Conservation (phyloP, 2,329 filamentous ascomycete species). For the Colletotrichum sp. region DNA sequence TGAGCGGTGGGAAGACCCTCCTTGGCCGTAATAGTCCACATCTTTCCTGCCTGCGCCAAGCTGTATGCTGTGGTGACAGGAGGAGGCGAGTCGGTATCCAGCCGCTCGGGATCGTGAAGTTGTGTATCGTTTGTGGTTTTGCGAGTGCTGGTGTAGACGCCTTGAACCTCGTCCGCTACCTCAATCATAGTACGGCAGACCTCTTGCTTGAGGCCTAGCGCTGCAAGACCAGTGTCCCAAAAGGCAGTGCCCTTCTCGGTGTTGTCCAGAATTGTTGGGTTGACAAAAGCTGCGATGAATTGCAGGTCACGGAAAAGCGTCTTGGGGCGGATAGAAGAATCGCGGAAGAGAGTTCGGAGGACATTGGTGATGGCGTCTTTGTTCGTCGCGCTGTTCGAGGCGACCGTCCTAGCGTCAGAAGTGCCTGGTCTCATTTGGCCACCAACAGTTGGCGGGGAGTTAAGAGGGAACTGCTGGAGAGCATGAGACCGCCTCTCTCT, state of each 20-base stretch:
- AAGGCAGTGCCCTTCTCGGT: slow-evolving; percentile 79
- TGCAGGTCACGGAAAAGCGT: slow-evolving; percentile 84
- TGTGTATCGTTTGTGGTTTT: slow-evolving; percentile 42
- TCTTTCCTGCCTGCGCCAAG: slow-evolving; percentile 81
- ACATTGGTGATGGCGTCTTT: slow-evolving; percentile 71
- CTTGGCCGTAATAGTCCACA: slow-evolving; percentile 93
- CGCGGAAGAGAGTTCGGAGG: slow-evolving; percentile 70
- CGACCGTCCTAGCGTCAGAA: slow-evolving; percentile 52
- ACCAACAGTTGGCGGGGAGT: slow-evolving; percentile 34
- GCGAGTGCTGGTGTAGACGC: slow-evolving; percentile 69
- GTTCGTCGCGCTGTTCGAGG: slow-evolving; percentile 55
- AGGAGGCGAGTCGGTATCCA: slow-evolving; percentile 39
- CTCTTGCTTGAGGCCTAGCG: slow-evolving; percentile 86
- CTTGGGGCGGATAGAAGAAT: slow-evolving; percentile 73
- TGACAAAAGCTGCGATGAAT: slow-evolving; percentile 72
- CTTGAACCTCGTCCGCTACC: slow-evolving; percentile 59
- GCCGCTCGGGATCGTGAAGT: slow-evolving; percentile 23
- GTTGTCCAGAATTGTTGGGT: slow-evolving; percentile 63
- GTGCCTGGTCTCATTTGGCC: slow-evolving; percentile 44
- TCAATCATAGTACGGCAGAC: slow-evolving; percentile 81
- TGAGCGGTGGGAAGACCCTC: slow-evolving; percentile 90
- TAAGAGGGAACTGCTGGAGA: slow-evolving; percentile 38
- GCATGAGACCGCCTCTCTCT: slow-evolving; percentile 70
- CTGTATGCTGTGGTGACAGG: slow-evolving; percentile 66
- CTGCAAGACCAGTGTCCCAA: slow-evolving; percentile 87